phyloP scores from a whole-genome alignment of 139 green algal species.

The Astrephomene gubernaculifera region DNA sequence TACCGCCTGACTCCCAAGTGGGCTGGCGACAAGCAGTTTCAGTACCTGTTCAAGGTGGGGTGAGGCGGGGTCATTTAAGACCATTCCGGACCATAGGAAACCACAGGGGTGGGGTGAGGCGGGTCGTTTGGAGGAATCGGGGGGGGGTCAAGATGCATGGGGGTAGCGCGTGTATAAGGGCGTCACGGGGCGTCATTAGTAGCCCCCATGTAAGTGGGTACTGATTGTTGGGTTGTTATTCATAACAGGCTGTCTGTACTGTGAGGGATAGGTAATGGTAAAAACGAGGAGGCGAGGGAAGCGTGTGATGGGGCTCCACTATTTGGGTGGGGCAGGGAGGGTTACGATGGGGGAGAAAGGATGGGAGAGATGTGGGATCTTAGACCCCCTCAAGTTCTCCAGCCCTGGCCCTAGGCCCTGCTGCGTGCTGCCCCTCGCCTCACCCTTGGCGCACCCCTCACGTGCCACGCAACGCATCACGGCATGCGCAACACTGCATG shows the following conservation, averaged over 20 bases:
- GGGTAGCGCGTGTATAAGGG: not conserved
- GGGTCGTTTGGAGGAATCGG: not conserved
- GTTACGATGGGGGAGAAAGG: not conserved
- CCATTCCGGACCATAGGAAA: not conserved
- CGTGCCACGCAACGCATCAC: not conserved
- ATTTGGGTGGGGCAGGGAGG: too few species aligned
- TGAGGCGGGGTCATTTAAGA: not conserved
- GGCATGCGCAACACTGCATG: not conserved
- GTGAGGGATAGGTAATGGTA: too few species aligned
- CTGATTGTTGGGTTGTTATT: not conserved
- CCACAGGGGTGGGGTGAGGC: not conserved
- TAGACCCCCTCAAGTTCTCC: not conserved
- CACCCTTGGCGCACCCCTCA: not conserved
- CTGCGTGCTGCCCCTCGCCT: not conserved
- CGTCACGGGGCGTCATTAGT: not conserved
- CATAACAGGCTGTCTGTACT: not conserved
- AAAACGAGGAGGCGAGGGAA: too few species aligned
- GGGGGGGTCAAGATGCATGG: not conserved
- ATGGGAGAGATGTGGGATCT: not conserved
- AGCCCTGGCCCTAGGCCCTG: not conserved
- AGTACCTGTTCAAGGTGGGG: conserved; percentile 37
- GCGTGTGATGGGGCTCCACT: too few species aligned
- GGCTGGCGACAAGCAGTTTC: conserved; percentile 39
- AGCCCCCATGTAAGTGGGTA: not conserved
- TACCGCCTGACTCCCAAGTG: conserved; percentile 36